These are phyloP conservation scores for Kalmusia sp. DNA, from an alignment of 2,329 filamentous ascomycete genomes.

Conservation along the genomic window DNA sequence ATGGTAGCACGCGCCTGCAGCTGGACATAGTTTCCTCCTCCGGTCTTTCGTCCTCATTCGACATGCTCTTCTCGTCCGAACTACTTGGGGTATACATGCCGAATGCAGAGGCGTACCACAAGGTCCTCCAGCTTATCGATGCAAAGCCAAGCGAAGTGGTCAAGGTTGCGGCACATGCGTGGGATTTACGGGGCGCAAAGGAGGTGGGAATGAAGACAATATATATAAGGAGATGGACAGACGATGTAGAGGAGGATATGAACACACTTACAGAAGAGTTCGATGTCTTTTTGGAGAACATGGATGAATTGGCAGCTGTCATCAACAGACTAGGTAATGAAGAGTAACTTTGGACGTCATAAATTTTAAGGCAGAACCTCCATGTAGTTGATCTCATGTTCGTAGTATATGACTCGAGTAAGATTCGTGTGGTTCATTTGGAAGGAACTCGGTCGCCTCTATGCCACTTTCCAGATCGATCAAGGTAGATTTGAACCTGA, in stretches of 20 bases:
- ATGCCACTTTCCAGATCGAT: too few relatives aligned
- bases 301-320: not conserved
- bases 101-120: conserved; percentile 53
- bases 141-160: conserved; percentile 55
- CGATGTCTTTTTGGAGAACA: conserved; percentile 2
- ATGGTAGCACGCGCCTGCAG: conserved; percentile 62
- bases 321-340: not conserved
- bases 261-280: not conserved
- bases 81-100: conserved; percentile 56
- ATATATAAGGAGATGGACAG: conserved; percentile 11
- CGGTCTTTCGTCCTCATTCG: conserved; percentile 49
- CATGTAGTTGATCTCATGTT: too few relatives aligned
- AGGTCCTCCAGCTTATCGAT: conserved; percentile 54
- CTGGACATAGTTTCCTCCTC: conserved; percentile 58
- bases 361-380: too few relatives aligned
- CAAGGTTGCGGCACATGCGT: conserved; percentile 63
- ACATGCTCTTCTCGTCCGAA: conserved; percentile 62
- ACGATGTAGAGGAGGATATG: conserved; percentile 11
- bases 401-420: too few relatives aligned
- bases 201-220: conserved; percentile 24
- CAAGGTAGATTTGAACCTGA: too few relatives aligned
- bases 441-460: too few relatives aligned
- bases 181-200: conserved; percentile 58
- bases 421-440: too few relatives aligned
- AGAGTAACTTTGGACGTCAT: not conserved